phyloP scores from a whole-genome alignment of 2,329 filamentous ascomycete genomes.

The Myriosclerotinia curreyana region DNA sequence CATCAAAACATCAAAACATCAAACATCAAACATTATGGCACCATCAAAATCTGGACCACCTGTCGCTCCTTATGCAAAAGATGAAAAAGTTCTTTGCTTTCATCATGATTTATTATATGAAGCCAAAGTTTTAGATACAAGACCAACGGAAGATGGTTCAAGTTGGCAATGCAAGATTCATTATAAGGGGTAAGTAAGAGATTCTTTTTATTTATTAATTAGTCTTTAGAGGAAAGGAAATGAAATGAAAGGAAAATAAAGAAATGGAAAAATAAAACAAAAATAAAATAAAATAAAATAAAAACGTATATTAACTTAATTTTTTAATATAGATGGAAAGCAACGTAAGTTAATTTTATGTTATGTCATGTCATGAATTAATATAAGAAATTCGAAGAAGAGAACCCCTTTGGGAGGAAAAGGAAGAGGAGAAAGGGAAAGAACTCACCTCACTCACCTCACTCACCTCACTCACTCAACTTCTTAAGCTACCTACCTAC shows the following conservation, averaged over 20 bases:
- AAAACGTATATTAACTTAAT: too few relatives aligned
- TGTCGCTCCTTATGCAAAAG: conserved; percentile 51
- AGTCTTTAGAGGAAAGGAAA: neutral
- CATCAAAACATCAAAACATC: neutral
- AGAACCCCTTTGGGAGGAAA: neutral
- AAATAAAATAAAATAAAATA: too few relatives aligned
- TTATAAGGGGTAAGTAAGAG: too few relatives aligned
- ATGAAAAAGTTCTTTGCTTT: conserved; percentile 95
- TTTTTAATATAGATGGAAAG: conserved; percentile 73
- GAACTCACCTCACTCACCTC: too few relatives aligned
- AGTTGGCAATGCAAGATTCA: conserved; percentile 86
- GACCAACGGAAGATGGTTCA: conserved; percentile 62
- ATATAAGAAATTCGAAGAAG: neutral
- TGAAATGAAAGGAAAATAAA: too few relatives aligned
- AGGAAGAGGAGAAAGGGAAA: neutral
- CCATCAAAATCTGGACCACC: conserved; percentile 36
- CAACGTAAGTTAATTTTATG: conserved; percentile 61
- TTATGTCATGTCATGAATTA: neutral
- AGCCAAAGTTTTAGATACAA: conserved; percentile 86
- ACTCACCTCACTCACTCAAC: neutral
- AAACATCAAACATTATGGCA: conserved; percentile 32
- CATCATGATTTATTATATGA: conserved; percentile 97
- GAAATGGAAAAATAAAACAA: too few relatives aligned
- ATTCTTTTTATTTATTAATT: too few relatives aligned
- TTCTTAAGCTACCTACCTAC: conserved; percentile 8